Evolutionary conservation across 164 flowering plant species (phyloP).

Genomic region (Aristolochia californica): DNA sequence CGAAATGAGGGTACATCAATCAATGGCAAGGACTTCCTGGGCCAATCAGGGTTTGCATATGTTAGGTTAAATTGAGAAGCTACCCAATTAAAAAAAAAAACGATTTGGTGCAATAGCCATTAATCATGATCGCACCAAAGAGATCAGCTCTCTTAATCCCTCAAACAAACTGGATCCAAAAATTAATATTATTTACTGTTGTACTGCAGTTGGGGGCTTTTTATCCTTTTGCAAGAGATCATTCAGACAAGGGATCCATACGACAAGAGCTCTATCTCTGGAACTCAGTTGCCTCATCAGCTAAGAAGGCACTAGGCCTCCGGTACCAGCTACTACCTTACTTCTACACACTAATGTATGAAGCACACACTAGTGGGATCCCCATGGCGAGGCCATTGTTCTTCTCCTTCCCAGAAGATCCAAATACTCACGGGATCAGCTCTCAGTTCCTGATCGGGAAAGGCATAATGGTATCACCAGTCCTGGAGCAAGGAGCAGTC

Average conservation of each 20-base stretch:
- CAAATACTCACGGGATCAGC: conserved; percentile 38
- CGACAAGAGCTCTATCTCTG: conserved; percentile 75
- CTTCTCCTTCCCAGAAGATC: conserved; percentile 67
- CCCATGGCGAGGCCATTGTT: conserved; percentile 72
- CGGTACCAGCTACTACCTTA: conserved; percentile 44
- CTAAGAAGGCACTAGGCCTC: conserved; percentile 36
- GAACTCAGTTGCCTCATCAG: conserved; percentile 56
- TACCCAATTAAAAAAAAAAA: too few relatives aligned
- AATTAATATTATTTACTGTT: too few relatives aligned
- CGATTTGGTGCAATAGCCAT: too few relatives aligned
- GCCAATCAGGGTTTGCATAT: too few relatives aligned
- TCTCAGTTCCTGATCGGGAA: conserved; percentile 63
- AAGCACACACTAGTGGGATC: conserved; percentile 47
- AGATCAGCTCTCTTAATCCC: too few relatives aligned
- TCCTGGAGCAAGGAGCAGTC: conserved; percentile 31
- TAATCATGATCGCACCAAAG: too few relatives aligned
- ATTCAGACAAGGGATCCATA: conserved; percentile 25
- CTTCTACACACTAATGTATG: conserved; percentile 61
- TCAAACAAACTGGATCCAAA: too few relatives aligned
- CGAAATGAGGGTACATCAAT: too few relatives aligned
- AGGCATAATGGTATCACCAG: conserved; percentile 70
- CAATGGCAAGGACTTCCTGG: too few relatives aligned
- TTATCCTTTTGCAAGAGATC: conserved; percentile 78
- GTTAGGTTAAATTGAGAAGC: too few relatives aligned
- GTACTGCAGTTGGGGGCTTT: conserved; percentile 78